Base-by-base conservation (phyloP, 192 early-diverging fungal species). In the Polychytrium aggregatum region DNA sequence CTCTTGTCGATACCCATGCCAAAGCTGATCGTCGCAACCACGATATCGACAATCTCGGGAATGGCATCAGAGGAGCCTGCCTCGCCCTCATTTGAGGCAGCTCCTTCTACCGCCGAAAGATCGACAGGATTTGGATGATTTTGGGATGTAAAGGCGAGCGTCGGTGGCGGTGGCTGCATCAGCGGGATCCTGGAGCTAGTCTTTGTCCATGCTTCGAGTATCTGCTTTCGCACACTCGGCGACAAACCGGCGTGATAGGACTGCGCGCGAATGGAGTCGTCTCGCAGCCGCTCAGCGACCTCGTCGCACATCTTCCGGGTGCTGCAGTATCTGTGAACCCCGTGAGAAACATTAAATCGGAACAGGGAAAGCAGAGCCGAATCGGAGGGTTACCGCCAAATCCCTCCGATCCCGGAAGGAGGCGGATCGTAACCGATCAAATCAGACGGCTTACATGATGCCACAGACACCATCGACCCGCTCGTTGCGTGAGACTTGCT, bases 1-100 rank as follows among this genome's bases (percentile, higher is more conserved):
- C 82, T 64, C 64, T 98, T 98, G 68, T 98, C 92, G 28, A 95
- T 92, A 9, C 94, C 94, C 92, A 98, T 94, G 3, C 94, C 92
- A 46, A 78, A 74, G 13, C 57, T 48, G 13, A 74, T 67, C 3
- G 72, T 74, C 1, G 67, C 63, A 29, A 74, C 59, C 2, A 70
- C 67, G 24, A 72, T 48, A 41, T 72, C 70, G 31, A 68, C 56
- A 14, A 54, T 28, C 11, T 46, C 48, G 35, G 26, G 29, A 18
- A n/a, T n/a, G n/a, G n/a, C n/a, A n/a, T n/a, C n/a, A n/a, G n/a
- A n/a, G n/a, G n/a, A n/a, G n/a, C n/a, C n/a, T n/a, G n/a, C n/a
- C n/a, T n/a, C n/a, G n/a, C n/a, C n/a, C n/a, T n/a, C n/a, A n/a
- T n/a, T n/a, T n/a, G n/a, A n/a, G n/a, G n/a, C n/a, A n/a, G n/a